Base-by-base conservation (phyloP, 2,329 filamentous ascomycete species). In the Phyllosticta citrichinensis region DNA sequence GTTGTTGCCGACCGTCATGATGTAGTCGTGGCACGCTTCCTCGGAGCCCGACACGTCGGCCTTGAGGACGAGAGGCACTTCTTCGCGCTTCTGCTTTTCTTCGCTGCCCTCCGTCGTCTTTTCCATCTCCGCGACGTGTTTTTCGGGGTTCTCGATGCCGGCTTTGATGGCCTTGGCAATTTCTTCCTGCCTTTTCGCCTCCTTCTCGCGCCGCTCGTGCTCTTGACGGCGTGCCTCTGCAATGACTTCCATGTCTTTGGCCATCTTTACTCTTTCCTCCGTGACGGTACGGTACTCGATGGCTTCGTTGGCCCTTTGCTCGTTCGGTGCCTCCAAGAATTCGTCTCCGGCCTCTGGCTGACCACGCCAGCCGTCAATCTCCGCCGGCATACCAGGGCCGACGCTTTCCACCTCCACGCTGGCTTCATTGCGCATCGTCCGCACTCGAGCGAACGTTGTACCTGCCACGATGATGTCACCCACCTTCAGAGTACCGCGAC, bases 331-430 rank as follows among this genome's bases (percentile, higher is more conserved):
- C 75, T 97, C 89, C 0, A 99, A 79, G 9, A 96, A 87, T 76
- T 91, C 85, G 68, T 95, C 89, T 56, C 95, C 95, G 1, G 94
- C 93, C 24, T 83, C 81, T 0, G 94, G 93, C 65, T 91, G 87
- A 40, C 91, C 88, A 67, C 87, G 86, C 94, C 94, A 99, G n/a
- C 94, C 94, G 64, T 97, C 85, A 20, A 99, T 84, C 73, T 97
- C 91, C 2, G 96, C 89, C 0, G 95, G 91, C 27, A 87, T 94
- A 40, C 94, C 94, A 0, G 94, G 95, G 0, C 86, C 84, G 14
- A 91, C 92, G 73, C 91, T 86, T 0, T 78, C 67, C 17, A 97
- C 77, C 12, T 86, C 80, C 1, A 81, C 75, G 20, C 94, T 93
- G 4, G 87, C 87, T 77, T 97, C 93, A 70, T 97, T 96, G 25